phyloP scores from a whole-genome alignment of 1,284 basidiomycete genomes.

The Puccinia brachypodii region DNA sequence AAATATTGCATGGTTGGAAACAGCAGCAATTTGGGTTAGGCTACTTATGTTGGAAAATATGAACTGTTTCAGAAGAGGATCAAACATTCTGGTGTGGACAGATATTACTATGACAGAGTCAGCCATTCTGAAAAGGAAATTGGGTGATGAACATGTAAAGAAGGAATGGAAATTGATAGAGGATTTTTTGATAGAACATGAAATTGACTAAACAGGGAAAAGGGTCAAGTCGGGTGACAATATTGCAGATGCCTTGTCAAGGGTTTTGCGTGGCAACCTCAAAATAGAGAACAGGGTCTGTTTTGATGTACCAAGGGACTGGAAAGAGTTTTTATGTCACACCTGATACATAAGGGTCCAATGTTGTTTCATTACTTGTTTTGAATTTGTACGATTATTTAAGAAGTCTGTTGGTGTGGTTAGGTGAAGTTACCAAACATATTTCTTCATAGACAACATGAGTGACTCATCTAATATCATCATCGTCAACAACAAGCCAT shows the following conservation, averaged over 20 bases:
- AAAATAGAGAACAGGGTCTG: not conserved
- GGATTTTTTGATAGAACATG: not conserved
- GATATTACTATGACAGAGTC: conserved; percentile 14
- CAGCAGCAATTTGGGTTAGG: not conserved
- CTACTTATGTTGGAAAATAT: not conserved
- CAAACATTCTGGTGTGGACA: not conserved
- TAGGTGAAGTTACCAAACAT: not conserved
- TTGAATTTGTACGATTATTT: too few species aligned
- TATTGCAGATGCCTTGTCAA: not conserved
- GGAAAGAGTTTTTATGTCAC: not conserved
- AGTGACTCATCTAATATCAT: too few species aligned
- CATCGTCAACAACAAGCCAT: too few species aligned
- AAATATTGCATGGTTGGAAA: conserved; percentile 6
- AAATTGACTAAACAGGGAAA: not conserved
- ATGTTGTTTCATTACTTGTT: not conserved
- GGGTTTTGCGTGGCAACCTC: not conserved
- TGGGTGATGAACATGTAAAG: not conserved
- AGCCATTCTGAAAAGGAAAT: not conserved
- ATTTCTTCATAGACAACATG: too few species aligned
- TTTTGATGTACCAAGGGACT: not conserved
- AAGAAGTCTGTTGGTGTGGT: too few species aligned
- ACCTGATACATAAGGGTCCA: not conserved
- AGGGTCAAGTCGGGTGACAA: not conserved
- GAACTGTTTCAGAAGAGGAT: not conserved
- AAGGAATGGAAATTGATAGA: conserved; percentile 14